Conservation (phyloP, 2,329 filamentous ascomycete species). For the Colletotrichum noveboracense region DNA sequence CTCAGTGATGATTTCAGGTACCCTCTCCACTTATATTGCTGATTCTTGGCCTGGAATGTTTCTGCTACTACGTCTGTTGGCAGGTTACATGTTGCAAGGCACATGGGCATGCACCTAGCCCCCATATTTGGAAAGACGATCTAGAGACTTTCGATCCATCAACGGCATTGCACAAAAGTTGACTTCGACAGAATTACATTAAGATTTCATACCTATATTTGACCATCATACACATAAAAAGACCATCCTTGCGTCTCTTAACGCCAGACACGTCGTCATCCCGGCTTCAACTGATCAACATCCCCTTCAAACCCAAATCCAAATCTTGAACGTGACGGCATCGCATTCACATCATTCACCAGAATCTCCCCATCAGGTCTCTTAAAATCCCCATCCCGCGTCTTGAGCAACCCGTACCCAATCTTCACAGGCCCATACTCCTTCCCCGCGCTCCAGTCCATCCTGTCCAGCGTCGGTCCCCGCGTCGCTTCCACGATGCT, state of each 20-base stretch:
- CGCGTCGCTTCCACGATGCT: constrained; percentile 41
- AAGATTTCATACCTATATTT: background rate
- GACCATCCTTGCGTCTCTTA: fast-evolving
- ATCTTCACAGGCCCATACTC: background rate
- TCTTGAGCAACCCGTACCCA: background rate
- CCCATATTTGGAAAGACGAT: background rate
- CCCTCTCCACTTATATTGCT: background rate
- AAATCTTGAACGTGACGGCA: constrained; percentile 12
- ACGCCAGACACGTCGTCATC: background rate
- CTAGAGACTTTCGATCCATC: background rate
- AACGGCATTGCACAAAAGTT: background rate
- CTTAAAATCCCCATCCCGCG: background rate
- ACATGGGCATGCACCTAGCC: background rate
- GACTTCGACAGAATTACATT: background rate
- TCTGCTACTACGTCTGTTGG: background rate
- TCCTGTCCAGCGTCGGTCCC: constrained; percentile 35
- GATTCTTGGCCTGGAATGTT: background rate
- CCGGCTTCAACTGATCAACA: background rate
- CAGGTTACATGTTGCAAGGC: fast-evolving
- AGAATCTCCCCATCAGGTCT: background rate
- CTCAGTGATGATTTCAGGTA: background rate
- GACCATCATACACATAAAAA: background rate
- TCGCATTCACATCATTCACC: background rate
- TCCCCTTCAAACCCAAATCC: constrained; percentile 26
- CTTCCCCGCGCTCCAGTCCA: constrained; percentile 22